Conservation (phyloP, 176 grass and related monocot genomes). For the Avena insularis region DNA sequence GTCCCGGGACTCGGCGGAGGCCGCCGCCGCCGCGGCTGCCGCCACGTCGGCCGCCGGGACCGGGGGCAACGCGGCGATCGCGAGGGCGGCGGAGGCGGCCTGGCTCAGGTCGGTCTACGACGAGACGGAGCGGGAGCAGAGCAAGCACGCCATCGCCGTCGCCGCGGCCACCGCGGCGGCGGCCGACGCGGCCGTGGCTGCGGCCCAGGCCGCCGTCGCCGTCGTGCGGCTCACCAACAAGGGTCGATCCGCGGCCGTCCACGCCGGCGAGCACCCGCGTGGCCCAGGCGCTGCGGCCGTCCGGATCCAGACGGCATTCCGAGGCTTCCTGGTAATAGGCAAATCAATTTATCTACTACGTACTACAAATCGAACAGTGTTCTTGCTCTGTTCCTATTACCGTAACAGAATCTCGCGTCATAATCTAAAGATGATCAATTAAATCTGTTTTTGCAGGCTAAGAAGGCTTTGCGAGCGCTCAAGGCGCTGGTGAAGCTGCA, state of each 20-base stretch:
- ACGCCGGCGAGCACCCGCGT: background rate
- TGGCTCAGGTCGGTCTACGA: constrained; percentile 67
- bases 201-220: constrained; percentile 78
- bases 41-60: background rate
- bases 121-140: constrained; percentile 81
- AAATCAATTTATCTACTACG: background rate
- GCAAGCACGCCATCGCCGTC: constrained; percentile 94
- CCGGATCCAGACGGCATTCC: constrained; percentile 93
- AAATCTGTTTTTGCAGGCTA: constrained; percentile 57
- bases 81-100: constrained; percentile 52
- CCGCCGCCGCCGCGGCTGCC: background rate
- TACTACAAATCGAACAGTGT: constrained; percentile 4
- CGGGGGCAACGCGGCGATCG: constrained; percentile 49
- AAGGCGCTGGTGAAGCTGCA: constrained; percentile 95
- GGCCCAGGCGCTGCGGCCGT: constrained; percentile 44
- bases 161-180: constrained; percentile 80
- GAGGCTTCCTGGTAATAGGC: constrained; percentile 85
- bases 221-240: constrained; percentile 86
- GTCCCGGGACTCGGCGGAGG: constrained; percentile 56
- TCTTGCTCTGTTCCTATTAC: constrained; percentile 26
- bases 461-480: constrained; percentile 90
- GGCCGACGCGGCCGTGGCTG: constrained; percentile 74
- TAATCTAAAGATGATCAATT: background rate
- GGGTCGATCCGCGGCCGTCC: constrained; percentile 33
- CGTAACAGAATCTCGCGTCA: background rate